phyloP scores from a whole-genome alignment of 2,329 filamentous ascomycete species.

The Ustulina deusta region DNA sequence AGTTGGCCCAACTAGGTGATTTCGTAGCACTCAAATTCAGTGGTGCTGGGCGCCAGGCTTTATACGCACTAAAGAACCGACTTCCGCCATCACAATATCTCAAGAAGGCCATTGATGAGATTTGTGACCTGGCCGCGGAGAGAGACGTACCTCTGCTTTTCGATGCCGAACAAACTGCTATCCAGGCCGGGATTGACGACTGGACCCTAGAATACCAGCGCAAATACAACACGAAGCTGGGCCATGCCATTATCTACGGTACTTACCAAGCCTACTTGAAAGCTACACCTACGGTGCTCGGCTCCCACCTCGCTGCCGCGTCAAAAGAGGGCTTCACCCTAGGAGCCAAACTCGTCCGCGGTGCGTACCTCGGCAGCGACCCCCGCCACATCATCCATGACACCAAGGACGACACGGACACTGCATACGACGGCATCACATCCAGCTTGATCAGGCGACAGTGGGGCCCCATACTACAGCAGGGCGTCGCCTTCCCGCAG shows the following conservation, averaged over 20 bases:
- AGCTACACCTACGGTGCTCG: constrained; percentile 67
- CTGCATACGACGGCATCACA: constrained; percentile 78
- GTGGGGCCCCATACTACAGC: constrained; percentile 68
- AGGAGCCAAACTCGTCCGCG: constrained; percentile 80
- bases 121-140: constrained; percentile 77
- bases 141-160: constrained; percentile 81
- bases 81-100: constrained; percentile 73
- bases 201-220: constrained; percentile 84
- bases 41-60: constrained; percentile 80
- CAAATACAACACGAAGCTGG: constrained; percentile 74
- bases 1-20: constrained; percentile 76
- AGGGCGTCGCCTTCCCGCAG: constrained; percentile 61
- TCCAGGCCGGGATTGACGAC: constrained; percentile 83
- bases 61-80: constrained; percentile 73
- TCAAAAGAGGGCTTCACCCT: constrained; percentile 71
- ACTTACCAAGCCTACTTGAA: constrained; percentile 85
- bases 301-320: constrained; percentile 70
- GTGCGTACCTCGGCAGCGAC: constrained; percentile 78
- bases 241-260: constrained; percentile 79
- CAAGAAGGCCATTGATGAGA: constrained; percentile 75
- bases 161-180: constrained; percentile 84
- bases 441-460: constrained; percentile 73
- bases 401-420: constrained; percentile 77
- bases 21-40: constrained; percentile 82
- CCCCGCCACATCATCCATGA: constrained; percentile 77